Percentiles rank a stretch among this genome's conserved stretches.
Conservation (phyloP, 306 rosid species). For the Medicago lupulina region DNA sequence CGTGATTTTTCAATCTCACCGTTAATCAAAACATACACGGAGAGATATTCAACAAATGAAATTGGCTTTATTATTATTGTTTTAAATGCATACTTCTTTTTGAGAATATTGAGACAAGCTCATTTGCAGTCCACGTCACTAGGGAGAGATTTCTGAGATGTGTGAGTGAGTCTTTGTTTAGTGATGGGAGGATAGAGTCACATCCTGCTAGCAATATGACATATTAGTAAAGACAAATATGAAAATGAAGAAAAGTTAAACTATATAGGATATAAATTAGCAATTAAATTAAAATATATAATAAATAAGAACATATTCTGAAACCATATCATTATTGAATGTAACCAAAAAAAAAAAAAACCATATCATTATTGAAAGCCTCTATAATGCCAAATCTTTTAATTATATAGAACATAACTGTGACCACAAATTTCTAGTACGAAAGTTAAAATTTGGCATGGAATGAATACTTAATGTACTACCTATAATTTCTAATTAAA, state of each 20-base stretch:
- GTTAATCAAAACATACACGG: not conserved
- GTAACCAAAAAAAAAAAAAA: no score
- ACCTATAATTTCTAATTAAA: no score
- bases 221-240: slow-evolving; percentile 6
- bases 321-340: not conserved
- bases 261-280: not conserved
- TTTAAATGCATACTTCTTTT: slow-evolving; percentile 32
- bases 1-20: no score
- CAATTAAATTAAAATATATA: not conserved
- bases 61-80: slow-evolving; percentile 8
- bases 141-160: slow-evolving; percentile 71
- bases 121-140: slow-evolving; percentile 86
- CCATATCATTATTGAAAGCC: not conserved
- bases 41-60: not conserved
- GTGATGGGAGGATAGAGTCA: slow-evolving; percentile 40
- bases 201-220: slow-evolving; percentile 42
- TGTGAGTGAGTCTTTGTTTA: slow-evolving; percentile 53
- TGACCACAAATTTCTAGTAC: not conserved
- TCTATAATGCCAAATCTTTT: not conserved
- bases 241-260: slow-evolving; percentile 16
- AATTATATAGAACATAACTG: not conserved
- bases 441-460: slow-evolving; percentile 30
- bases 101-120: slow-evolving; percentile 59
- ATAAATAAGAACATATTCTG: slow-evolving; percentile 21
- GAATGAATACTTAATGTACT: not conserved